These are phyloP conservation scores for Suhomyces sp. DNA, from an alignment of 805 yeast genomes.

Conservation along the genomic window DNA sequence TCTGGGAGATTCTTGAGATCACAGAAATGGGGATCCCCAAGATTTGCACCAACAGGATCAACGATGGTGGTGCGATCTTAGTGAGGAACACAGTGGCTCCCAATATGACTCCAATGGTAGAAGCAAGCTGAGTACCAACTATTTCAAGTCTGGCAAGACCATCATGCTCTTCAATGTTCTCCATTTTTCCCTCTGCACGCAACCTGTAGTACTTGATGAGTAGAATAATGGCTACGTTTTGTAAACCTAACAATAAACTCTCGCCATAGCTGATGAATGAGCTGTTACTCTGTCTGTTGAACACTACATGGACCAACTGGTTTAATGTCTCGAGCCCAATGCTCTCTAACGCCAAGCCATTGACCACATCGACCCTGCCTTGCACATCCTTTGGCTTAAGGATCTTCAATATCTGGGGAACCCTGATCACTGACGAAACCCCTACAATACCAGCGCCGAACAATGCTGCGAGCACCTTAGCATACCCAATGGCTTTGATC, in stretches of 20 bases:
- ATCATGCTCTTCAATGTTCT: not conserved
- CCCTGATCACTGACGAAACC: slow-evolving; percentile 35
- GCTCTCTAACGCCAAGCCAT: slow-evolving; percentile 36
- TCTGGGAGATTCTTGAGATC: slow-evolving; percentile 40
- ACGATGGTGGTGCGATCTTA: slow-evolving; percentile 28
- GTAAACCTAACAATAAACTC: slow-evolving; percentile 36
- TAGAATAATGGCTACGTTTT: slow-evolving; percentile 35
- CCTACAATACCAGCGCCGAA: slow-evolving; percentile 37
- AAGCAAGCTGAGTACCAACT: slow-evolving; percentile 17
- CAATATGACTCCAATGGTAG: slow-evolving; percentile 26
- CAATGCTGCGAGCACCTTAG: slow-evolving; percentile 30
- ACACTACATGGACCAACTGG: slow-evolving; percentile 38
- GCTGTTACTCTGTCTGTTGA: slow-evolving; percentile 33
- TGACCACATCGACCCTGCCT: slow-evolving; percentile 28
- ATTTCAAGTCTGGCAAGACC: not conserved
- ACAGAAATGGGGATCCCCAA: slow-evolving; percentile 38
- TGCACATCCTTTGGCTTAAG: slow-evolving; percentile 23
- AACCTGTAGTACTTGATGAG: slow-evolving; percentile 34
- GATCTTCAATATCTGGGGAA: slow-evolving; percentile 41
- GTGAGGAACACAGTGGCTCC: slow-evolving; percentile 28
- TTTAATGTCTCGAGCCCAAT: slow-evolving; percentile 35
- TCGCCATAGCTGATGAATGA: slow-evolving; percentile 42
- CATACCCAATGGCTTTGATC: slow-evolving; percentile 31
- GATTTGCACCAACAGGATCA: slow-evolving; percentile 32
- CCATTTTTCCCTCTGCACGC: slow-evolving; percentile 11